These are phyloP conservation scores for Hypoxylon sp. DNA, from an alignment of 2,329 filamentous ascomycete species.

Conservation along the genomic window DNA sequence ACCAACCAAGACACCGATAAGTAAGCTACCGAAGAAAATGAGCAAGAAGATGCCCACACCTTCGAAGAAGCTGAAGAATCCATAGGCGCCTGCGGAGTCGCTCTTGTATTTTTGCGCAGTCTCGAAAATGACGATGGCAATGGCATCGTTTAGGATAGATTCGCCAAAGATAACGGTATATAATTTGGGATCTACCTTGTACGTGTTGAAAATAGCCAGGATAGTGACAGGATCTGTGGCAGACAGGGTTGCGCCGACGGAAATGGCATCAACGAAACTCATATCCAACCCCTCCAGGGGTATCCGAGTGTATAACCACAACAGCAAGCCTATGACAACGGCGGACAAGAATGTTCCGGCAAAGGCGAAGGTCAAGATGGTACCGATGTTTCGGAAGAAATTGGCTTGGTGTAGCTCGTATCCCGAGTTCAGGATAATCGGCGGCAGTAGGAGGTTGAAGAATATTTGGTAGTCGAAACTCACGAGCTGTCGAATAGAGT, in stretches of 20 bases:
- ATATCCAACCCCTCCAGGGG: conserved; percentile 88
- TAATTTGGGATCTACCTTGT: conserved; percentile 98
- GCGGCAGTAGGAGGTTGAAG: conserved; percentile 98
- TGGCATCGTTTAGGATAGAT: conserved; percentile 96
- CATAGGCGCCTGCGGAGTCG: conserved; percentile 76
- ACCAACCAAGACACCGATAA: conserved; percentile 89
- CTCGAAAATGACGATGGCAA: conserved; percentile 98
- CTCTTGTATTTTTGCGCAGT: conserved; percentile 93
- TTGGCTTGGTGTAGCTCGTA: conserved; percentile 99
- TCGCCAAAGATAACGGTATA: conserved; percentile 99
- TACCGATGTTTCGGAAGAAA: conserved; percentile 98
- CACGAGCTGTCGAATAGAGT: conserved; percentile 88
- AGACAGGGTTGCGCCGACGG: conserved; percentile 93
- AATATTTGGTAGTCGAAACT: conserved; percentile 99
- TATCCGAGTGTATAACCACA: conserved; percentile 89
- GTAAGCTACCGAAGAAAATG: conserved; percentile 93
- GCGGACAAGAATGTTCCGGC: conserved; percentile 97
- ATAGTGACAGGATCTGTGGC: conserved; percentile 98
- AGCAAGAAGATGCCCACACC: conserved; percentile 94
- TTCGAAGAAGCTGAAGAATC: conserved; percentile 86
- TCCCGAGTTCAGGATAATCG: conserved; percentile 95
- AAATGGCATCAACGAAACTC: conserved; percentile 94
- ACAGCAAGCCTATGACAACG: conserved; percentile 88
- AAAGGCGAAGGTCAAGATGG: conserved; percentile 97
- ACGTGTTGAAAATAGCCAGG: conserved; percentile 97